A percentile compares a stretch with the other conserved stretches of the same genome.
Evolutionary conservation across 495 filamentous ascomycete species (phyloP).

Genomic region (Chaetomium tenue): DNA sequence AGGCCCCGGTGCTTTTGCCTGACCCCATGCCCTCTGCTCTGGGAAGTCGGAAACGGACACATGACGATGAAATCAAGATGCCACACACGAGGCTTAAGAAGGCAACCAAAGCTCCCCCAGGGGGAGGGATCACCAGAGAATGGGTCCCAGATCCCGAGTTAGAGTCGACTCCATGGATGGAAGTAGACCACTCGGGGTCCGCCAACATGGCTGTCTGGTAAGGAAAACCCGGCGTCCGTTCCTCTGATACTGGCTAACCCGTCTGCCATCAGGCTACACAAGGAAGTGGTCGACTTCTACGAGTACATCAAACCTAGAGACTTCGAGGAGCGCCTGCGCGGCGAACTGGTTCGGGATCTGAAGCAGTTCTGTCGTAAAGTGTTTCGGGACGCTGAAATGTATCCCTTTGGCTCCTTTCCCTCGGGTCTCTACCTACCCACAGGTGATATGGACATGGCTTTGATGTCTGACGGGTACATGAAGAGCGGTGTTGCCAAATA

Average conservation of each 20-base stretch:
- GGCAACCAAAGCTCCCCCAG: conserved; percentile 39
- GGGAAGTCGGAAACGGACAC: conserved; percentile 62
- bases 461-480: conserved; percentile 66
- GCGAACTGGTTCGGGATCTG: conserved; percentile 63
- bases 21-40: conserved; percentile 28
- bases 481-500: conserved; percentile 40
- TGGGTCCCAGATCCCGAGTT: conserved; percentile 53
- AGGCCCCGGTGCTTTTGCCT: conserved; percentile 1
- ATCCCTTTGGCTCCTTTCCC: conserved; percentile 85
- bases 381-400: conserved; percentile 58
- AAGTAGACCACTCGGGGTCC: conserved; percentile 48
- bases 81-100: conserved; percentile 48
- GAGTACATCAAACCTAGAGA: conserved; percentile 71
- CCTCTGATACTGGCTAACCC: conserved; percentile 9
- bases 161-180: conserved; percentile 61
- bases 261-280: conserved; percentile 62
- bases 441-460: conserved; percentile 88
- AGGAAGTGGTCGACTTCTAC: conserved; percentile 86
- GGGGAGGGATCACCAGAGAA: conserved; percentile 52
- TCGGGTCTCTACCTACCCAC: conserved; percentile 88
- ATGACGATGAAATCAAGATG: conserved; percentile 64
- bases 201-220: conserved; percentile 52
- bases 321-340: conserved; percentile 73
- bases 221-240: conserved; percentile 22
- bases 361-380: conserved; percentile 50